Base-by-base conservation (phyloP, 306 rosid species). In the Quercus robur region DNA sequence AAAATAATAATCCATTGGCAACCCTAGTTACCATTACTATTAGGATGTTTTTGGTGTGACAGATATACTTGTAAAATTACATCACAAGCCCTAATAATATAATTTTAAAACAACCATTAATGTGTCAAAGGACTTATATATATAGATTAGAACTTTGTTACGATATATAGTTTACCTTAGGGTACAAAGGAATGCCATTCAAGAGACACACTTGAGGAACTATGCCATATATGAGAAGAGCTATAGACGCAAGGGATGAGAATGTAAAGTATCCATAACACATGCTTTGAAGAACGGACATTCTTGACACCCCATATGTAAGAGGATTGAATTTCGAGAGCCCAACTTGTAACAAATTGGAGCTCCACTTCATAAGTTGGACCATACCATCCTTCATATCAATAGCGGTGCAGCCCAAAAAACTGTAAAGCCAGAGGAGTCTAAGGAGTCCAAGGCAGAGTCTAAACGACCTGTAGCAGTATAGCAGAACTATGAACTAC, bases 201-300 rank as follows among this genome's bases (percentile, higher is more conserved):
- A 85, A 79, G 76, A 85, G 79, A 77, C 88, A 85, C 2, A 81
- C 15, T 85, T 85, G 88, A 61, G 88, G 87, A 9, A 84, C 75
- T 51, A 75, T 78, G 52, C 88, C 90, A 35, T 81, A 85, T 33
- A 85, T 54, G 68, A 81, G 71, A 71, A 78, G 70, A 15, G 54
- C 78, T 78, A 81, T 1, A 1, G 83, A 69, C 73, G 68, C 74
- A 0, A 84, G 0, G 71, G 85, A 69, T 62, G 85, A 59, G n/a
- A 30, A 2, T 3, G 85, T 23, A 28, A 74, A 58, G 64, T 17
- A 58, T 58, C 64, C 64, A 19, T 58, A 58, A 58, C 64, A 58
- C 64, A 58, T 4, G 59, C 33, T 17, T 19, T 74, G 83, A 3
- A 70, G 19, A 62, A 73, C 21, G 70, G 85, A 6, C 75, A 85